phyloP scores from a whole-genome alignment of 2,329 filamentous ascomycete species.

The Aquanectria penicillioides region DNA sequence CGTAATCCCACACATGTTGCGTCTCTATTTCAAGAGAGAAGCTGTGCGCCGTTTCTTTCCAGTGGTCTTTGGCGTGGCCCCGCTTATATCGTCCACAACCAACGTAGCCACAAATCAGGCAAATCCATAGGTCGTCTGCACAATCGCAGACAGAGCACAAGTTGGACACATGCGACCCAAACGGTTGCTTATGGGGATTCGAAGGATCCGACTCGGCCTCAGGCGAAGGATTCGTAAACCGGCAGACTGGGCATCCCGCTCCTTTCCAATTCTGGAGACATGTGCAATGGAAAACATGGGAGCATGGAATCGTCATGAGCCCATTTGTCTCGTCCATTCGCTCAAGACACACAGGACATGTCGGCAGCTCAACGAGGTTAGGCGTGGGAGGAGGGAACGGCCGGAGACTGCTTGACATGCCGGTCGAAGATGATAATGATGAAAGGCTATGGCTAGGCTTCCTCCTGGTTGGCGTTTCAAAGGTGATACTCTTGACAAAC shows the following conservation, averaged over 20 bases:
- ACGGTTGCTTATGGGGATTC: constrained; percentile 64
- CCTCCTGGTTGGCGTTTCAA: constrained; percentile 69
- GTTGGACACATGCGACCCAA: constrained; percentile 70
- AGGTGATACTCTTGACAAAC: constrained; percentile 91
- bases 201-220: constrained; percentile 52
- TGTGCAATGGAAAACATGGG: constrained; percentile 97
- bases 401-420: constrained; percentile 58
- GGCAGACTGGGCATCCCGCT: constrained; percentile 91
- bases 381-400: constrained; percentile 77
- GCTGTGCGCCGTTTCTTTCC: constrained; percentile 87
- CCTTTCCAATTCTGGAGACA: constrained; percentile 97
- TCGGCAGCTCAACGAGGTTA: constrained; percentile 88
- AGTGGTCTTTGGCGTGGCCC: constrained; percentile 93
- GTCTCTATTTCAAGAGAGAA: constrained; percentile 94
- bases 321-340: constrained; percentile 98
- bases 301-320: constrained; percentile 93
- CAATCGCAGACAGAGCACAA: constrained; percentile 86
- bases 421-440: constrained; percentile 58
- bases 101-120: constrained; percentile 90
- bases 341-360: constrained; percentile 95
- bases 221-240: constrained; percentile 74
- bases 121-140: constrained; percentile 90
- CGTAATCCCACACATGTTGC: constrained; percentile 98
- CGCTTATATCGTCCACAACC: constrained; percentile 95
- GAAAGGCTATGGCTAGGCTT: constrained; percentile 67